Percentiles rank a stretch among this genome's conserved stretches.
phyloP scores from a whole-genome alignment of 2,329 filamentous ascomycete genomes.

The Pyricularia pennisetigena region DNA sequence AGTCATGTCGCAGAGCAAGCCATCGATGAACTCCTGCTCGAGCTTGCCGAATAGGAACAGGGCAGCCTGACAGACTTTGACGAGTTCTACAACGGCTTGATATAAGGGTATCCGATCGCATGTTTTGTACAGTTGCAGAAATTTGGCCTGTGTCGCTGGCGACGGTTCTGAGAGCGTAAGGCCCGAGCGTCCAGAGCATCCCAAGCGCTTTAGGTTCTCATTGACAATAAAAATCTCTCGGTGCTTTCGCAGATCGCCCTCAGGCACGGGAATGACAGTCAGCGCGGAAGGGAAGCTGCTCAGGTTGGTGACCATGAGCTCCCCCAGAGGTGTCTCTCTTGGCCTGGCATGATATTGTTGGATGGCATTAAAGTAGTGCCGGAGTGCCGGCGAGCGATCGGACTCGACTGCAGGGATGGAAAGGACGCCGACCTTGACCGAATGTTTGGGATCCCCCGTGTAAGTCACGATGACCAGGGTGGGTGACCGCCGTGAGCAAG shows the following conservation, averaged over 20 bases:
- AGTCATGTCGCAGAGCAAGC: slow-evolving; percentile 84
- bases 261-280: slow-evolving; percentile 83
- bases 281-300: slow-evolving; percentile 85
- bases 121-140: slow-evolving; percentile 80
- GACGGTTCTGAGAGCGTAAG: slow-evolving; percentile 72
- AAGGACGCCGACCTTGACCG: slow-evolving; percentile 69
- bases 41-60: slow-evolving; percentile 81
- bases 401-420: slow-evolving; percentile 72
- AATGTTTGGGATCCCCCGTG: slow-evolving; percentile 75
- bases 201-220: slow-evolving; percentile 83
- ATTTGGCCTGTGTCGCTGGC: slow-evolving; percentile 78
- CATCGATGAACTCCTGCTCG: slow-evolving; percentile 82
- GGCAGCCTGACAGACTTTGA: slow-evolving; percentile 85
- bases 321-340: slow-evolving; percentile 72
- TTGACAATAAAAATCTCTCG: slow-evolving; percentile 85
- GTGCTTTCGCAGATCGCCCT: slow-evolving; percentile 73
- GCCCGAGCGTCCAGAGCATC: slow-evolving; percentile 82
- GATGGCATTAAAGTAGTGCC: slow-evolving; percentile 78
- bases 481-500: slow-evolving; percentile 80
- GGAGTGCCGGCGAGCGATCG: slow-evolving; percentile 69
- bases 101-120: slow-evolving; percentile 73
- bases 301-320: slow-evolving; percentile 88
- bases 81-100: slow-evolving; percentile 73
- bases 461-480: slow-evolving; percentile 90
- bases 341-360: slow-evolving; percentile 76